A percentile compares a stretch with the other conserved stretches of the same genome.
Conservation (phyloP, 805 yeast species). For the Jamesozyma jinghongensis region DNA sequence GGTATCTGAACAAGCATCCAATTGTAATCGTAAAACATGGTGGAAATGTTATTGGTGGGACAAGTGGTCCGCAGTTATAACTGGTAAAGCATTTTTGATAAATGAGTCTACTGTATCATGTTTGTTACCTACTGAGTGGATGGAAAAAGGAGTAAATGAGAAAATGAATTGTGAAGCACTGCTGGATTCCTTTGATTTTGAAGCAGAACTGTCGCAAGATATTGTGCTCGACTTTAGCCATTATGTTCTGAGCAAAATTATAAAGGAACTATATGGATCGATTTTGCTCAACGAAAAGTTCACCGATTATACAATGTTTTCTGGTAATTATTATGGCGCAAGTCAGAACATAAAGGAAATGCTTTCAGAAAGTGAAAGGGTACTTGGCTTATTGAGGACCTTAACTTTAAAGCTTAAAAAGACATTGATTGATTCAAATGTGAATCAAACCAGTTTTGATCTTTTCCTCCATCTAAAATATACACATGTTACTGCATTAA, state of each 20-base stretch:
- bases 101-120: conserved; percentile 5
- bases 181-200: conserved; percentile 4
- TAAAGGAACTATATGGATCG: conserved; percentile 1
- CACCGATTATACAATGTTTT: conserved; percentile 7
- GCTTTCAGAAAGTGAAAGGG: background rate
- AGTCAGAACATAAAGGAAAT: background rate
- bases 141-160: conserved; percentile 10
- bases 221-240: conserved; percentile 1
- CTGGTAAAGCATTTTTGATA: conserved; percentile 11
- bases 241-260: conserved; percentile 8
- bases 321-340: background rate
- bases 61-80: conserved; percentile 8
- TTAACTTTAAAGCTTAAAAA: background rate
- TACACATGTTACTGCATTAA: background rate
- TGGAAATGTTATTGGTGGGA: conserved; percentile 18
- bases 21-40: conserved; percentile 10
- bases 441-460: background rate
- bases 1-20: conserved; percentile 7
- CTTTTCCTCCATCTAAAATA: background rate
- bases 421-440: too few relatives aligned
- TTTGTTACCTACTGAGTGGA: conserved; percentile 10
- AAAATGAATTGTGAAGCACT: conserved; percentile 8
- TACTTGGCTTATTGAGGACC: background rate
- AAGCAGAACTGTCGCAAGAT: background rate
- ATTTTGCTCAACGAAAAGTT: conserved; percentile 7